These are phyloP conservation scores for Russula griseocarnosa DNA, from an alignment of 768 basidiomycete genomes.

Conservation along the genomic window DNA sequence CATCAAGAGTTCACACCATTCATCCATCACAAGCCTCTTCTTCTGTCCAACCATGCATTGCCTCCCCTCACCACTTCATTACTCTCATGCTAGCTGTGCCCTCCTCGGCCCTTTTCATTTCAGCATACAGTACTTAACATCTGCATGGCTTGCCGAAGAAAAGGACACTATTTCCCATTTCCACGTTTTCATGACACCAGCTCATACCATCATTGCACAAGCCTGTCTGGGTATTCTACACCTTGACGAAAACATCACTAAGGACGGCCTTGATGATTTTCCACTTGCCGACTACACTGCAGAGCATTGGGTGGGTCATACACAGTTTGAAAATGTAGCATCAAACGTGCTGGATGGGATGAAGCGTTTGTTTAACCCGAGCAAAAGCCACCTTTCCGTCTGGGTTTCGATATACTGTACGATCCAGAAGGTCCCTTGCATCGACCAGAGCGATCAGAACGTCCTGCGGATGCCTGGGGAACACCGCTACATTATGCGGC, in stretches of 20 bases:
- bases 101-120: no score
- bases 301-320: not conserved
- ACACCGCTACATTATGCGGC: constrained; percentile 2
- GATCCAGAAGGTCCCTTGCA: no score
- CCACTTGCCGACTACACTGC: constrained; percentile 7
- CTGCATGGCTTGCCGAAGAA: not conserved
- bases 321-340: not conserved
- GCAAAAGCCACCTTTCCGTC: not conserved
- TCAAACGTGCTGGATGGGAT: not conserved
- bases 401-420: constrained; percentile 12
- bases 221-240: not conserved
- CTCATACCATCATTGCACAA: constrained; percentile 1
- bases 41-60: no score
- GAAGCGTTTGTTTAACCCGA: not conserved
- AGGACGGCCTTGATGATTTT: not conserved
- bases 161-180: not conserved
- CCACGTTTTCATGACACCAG: not conserved
- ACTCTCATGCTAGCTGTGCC: no score
- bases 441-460: no score
- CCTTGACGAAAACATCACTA: not conserved
- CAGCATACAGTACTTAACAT: constrained; percentile 14
- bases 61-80: no score
- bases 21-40: no score
- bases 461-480: no score
- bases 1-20: no score